A percentile compares a stretch with the other conserved stretches of the same genome.
These are phyloP conservation scores for Salix udensis DNA, from an alignment of 345 rosid genomes.

Conservation along the genomic window DNA sequence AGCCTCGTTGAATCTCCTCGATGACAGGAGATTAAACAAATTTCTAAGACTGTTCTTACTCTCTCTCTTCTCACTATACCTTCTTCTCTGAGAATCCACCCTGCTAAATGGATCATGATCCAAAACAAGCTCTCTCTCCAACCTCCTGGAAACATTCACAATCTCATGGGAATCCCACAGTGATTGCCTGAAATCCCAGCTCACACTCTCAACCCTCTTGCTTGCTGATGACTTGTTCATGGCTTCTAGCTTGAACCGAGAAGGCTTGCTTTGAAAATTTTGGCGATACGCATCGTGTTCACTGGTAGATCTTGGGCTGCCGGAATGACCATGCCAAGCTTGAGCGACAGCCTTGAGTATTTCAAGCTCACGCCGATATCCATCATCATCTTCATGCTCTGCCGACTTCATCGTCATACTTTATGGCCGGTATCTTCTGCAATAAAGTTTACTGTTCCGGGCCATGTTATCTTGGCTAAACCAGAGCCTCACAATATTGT, in stretches of 20 bases:
- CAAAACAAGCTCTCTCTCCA: slow-evolving; percentile 50
- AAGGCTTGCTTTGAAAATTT: slow-evolving; percentile 44
- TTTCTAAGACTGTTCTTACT: slow-evolving; percentile 63
- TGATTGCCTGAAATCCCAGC: slow-evolving; percentile 72
- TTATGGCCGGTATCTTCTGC: slow-evolving; percentile 25
- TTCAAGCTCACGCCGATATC: slow-evolving; percentile 36
- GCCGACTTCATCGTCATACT: slow-evolving; percentile 31
- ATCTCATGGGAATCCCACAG: slow-evolving; percentile 82
- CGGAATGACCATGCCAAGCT: slow-evolving; percentile 67
- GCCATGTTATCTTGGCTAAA: slow-evolving; percentile 15
- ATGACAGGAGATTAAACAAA: slow-evolving; percentile 50
- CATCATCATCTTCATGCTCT: slow-evolving; percentile 24
- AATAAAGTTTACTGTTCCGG: not conserved
- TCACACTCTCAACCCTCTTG: not conserved
- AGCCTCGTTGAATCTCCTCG: slow-evolving; percentile 43
- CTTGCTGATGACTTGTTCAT: slow-evolving; percentile 21
- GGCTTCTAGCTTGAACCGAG: slow-evolving; percentile 73
- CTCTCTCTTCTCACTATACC: slow-evolving; percentile 26
- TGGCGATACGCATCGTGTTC: slow-evolving; percentile 52
- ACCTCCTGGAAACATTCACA: slow-evolving; percentile 48
- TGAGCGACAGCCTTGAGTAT: slow-evolving; percentile 85
- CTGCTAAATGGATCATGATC: slow-evolving; percentile 26
- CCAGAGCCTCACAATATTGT: slow-evolving; percentile 12
- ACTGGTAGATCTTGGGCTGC: slow-evolving; percentile 33
- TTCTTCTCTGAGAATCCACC: slow-evolving; percentile 6